A percentile compares a stretch with the other conserved stretches of the same genome.
These are phyloP conservation scores for Cladophialophora exuberans DNA, from an alignment of 2,329 filamentous ascomycete species.

Conservation along the genomic window DNA sequence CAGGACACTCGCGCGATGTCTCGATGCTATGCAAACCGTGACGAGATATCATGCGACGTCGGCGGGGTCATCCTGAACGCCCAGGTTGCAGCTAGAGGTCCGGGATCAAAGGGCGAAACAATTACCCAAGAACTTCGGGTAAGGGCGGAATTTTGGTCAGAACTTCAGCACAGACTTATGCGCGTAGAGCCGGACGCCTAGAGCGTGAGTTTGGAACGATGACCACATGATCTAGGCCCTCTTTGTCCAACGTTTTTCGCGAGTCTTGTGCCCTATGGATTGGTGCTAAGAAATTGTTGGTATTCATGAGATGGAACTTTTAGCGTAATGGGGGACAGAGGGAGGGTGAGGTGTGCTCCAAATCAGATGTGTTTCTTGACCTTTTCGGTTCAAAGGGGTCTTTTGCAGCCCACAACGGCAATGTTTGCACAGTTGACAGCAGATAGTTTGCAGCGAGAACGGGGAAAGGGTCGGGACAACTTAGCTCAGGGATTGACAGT, in stretches of 20 bases:
- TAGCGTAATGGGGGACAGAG: not conserved
- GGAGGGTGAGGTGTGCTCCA: not conserved
- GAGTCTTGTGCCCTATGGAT: no score
- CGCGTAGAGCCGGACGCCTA: not conserved
- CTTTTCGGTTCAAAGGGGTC: not conserved
- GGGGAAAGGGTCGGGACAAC: not conserved
- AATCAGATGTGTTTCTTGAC: not conserved
- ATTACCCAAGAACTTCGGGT: not conserved
- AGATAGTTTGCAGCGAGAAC: not conserved
- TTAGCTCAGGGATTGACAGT: slow-evolving; percentile 13
- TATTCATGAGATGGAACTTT: no score
- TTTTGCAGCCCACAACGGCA: not conserved
- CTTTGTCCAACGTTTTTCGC: no score
- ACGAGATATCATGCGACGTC: not conserved
- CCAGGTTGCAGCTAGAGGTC: not conserved
- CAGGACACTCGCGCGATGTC: not conserved
- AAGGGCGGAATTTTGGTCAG: not conserved
- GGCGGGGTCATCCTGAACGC: not conserved
- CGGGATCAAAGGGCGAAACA: not conserved
- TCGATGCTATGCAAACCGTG: not conserved
- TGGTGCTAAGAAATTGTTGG: no score
- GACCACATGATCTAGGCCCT: not conserved
- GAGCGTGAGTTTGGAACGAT: not conserved
- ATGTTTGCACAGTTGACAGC: not conserved
- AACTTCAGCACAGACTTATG: not conserved